phyloP scores from a whole-genome alignment of 257 asterid genomes.

The Scutellaria galericulata region DNA sequence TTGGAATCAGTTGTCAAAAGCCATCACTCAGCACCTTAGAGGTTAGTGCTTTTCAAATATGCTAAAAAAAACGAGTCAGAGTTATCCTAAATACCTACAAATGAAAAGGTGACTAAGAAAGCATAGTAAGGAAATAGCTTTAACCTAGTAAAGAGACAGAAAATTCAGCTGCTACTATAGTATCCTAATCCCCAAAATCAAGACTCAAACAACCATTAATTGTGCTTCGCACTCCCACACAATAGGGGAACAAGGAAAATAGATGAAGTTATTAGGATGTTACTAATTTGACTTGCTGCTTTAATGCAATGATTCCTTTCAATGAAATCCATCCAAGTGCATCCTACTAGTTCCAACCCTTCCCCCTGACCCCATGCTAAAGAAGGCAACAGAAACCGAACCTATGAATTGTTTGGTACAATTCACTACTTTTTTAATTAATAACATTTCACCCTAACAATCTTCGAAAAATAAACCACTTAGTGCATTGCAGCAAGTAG shows the following conservation, averaged over 20 bases:
- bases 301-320: no score
- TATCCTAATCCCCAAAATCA: not conserved
- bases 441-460: not conserved
- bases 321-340: not conserved
- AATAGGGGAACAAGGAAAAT: constrained; percentile 4
- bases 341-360: constrained; percentile 11
- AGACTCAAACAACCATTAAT: constrained; percentile 1
- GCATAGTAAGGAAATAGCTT: constrained; percentile 3
- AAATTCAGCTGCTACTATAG: not conserved
- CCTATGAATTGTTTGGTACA: not conserved
- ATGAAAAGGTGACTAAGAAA: not conserved
- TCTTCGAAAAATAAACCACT: not conserved
- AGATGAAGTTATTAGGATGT: constrained; percentile 4
- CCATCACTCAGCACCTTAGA: constrained; percentile 8
- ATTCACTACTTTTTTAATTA: not conserved
- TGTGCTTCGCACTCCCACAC: not conserved
- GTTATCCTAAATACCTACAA: constrained; percentile 1
- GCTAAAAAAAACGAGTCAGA: not conserved
- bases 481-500: not conserved
- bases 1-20: not conserved
- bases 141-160: not conserved
- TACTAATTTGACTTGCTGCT: no score
- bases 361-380: not conserved
- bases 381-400: not conserved
- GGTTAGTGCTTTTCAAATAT: not conserved